A percentile compares a stretch with the other conserved stretches of the same genome.
These are phyloP conservation scores for Pilatotrama ljubarskyi DNA, from an alignment of 768 basidiomycete genomes.

Conservation along the genomic window DNA sequence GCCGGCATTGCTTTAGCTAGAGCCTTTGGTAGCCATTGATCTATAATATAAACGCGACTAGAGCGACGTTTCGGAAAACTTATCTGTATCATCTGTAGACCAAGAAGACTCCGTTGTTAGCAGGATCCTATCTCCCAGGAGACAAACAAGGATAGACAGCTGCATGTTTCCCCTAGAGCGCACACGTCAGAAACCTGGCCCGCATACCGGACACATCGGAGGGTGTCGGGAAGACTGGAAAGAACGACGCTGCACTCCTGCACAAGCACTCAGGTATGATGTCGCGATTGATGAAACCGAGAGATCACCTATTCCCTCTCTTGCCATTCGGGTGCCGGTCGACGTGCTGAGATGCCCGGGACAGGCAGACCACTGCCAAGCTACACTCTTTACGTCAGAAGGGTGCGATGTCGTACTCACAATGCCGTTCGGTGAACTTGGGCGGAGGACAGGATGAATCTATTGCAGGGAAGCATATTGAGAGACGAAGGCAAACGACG, in stretches of 20 bases:
- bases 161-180: no score
- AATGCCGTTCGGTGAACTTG: background rate
- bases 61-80: background rate
- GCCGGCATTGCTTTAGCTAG: constrained; percentile 36
- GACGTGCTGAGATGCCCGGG: background rate
- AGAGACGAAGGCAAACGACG: constrained; percentile 34
- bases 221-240: no score
- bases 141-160: no score
- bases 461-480: constrained; percentile 36
- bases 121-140: no score
- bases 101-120: no score
- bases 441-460: constrained; percentile 3
- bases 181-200: no score
- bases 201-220: no score
- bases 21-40: constrained; percentile 30
- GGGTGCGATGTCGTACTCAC: background rate
- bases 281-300: background rate
- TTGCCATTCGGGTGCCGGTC: background rate
- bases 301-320: constrained; percentile 2
- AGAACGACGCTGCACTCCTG: background rate
- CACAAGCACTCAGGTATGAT: constrained; percentile 7
- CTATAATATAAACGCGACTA: background rate
- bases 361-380: background rate
- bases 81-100: background rate
- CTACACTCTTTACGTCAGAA: background rate